phyloP scores from a whole-genome alignment of 1,284 basidiomycete genomes.

The Pyrrhoderma noxium region DNA sequence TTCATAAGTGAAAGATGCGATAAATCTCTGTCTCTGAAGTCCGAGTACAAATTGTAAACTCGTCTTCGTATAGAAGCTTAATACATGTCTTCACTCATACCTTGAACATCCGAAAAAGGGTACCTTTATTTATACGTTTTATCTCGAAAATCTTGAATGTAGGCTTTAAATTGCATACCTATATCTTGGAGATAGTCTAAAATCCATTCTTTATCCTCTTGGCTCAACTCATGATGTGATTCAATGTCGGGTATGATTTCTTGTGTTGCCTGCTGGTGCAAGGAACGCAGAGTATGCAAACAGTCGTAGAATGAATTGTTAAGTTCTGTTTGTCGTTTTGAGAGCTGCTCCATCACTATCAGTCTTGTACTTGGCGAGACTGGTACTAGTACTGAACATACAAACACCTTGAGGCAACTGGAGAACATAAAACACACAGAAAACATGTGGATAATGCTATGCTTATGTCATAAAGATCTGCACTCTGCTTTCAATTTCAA shows the following conservation, averaged over 20 bases:
- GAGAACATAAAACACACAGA: background rate
- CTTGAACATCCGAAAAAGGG: conserved; percentile 58
- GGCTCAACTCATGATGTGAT: conserved; percentile 47
- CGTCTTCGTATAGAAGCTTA: no score
- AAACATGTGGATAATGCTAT: no score
- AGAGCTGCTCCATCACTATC: background rate
- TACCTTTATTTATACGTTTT: background rate
- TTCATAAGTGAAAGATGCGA: conserved; percentile 54
- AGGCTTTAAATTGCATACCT: conserved; percentile 31
- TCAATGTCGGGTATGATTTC: conserved; percentile 49
- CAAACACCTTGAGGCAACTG: no score
- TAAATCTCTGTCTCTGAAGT: conserved; percentile 58
- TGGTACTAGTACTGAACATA: no score
- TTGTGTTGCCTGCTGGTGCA: conserved; percentile 33
- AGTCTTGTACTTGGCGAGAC: background rate
- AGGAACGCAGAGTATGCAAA: background rate
- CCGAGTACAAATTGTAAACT: background rate
- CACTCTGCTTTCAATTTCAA: no score
- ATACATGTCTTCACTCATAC: conserved; percentile 32
- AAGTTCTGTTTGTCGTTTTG: conserved; percentile 5
- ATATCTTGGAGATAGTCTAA: conserved; percentile 56
- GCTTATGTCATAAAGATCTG: no score
- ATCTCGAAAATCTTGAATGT: background rate
- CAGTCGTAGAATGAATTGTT: conserved; percentile 5
- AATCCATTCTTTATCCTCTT: conserved; percentile 41